Evolutionary conservation across 257 asterid genomes (phyloP).

Genomic region (Lithospermum erythrorhizon): DNA sequence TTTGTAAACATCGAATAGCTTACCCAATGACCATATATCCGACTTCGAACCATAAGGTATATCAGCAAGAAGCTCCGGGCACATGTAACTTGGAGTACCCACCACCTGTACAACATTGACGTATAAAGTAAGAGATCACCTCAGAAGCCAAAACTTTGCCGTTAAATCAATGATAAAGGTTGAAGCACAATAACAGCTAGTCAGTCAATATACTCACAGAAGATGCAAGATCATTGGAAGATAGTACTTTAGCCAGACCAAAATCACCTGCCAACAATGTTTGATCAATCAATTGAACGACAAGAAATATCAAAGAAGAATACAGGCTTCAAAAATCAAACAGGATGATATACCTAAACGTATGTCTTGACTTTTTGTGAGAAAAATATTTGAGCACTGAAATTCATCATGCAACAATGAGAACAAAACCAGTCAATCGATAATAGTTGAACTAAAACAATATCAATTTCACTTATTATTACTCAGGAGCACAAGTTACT

Average conservation of each 20-base stretch:
- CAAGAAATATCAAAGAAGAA: neutral
- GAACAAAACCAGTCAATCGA: neutral
- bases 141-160: neutral
- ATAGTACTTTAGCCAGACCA: constrained; percentile 92
- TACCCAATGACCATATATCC: constrained; percentile 97
- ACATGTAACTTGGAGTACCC: constrained; percentile 99
- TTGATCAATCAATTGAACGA: constrained; percentile 8
- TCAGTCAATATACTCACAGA: constrained; percentile 53
- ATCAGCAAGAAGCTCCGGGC: constrained; percentile 99
- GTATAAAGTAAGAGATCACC: neutral
- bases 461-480: constrained; percentile 2
- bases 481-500: constrained; percentile 6
- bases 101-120: constrained; percentile 52
- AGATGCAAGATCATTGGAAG: constrained; percentile 89
- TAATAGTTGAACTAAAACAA: constrained; percentile 2
- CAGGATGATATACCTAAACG: constrained; percentile 57
- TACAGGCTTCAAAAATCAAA: neutral
- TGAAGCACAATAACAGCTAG: constrained; percentile 4
- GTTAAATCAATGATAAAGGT: neutral
- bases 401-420: constrained; percentile 18
- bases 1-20: constrained; percentile 10
- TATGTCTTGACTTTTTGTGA: constrained; percentile 83
- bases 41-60: constrained; percentile 98
- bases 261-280: constrained; percentile 66
- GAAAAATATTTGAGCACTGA: constrained; percentile 96